Evolutionary conservation across 1,284 basidiomycete species (phyloP), one percentile per base, ranked within the genome.

Genomic region (Malassezia psittaci): DNA sequence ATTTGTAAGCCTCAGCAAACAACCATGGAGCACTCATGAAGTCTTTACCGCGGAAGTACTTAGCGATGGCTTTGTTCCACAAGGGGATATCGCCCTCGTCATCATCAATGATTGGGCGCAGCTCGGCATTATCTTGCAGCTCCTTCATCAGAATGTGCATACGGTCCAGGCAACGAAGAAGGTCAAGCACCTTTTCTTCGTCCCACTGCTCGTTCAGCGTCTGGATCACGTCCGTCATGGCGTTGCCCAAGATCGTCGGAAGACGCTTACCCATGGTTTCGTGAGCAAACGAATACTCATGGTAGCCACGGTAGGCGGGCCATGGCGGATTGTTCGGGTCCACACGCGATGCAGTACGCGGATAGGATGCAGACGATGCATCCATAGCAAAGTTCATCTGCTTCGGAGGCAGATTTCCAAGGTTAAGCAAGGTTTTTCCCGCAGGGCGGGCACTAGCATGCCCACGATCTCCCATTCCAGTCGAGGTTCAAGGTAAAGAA

Each of bases 301-400:
- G 90, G 77, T 94, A 94, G 9, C 90, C 90, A 60, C 90, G 57
- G 70, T 77, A 77, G 1, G 77, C 90, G 32, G 90, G 90, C 90
- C 90, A 96, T 48, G 91, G 91, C 33, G 91, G 91, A 79, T 94
- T 90, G 78, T 96, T 88, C 38, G 89, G 88, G 76, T 90, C 79
- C 57, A 59, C 69, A 16, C 33, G 49, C 43, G 48, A 62, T 15
- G 51, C 42, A 6, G 34, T 44, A 34, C 49, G 57, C 2, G 59
- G 59, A 33, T 42, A 58, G 21, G n/a, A 16, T 15, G 24, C 24
- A 13, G 15, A 35, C n/a, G 11, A 11, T 21, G 58, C 60, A 16
- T 57, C 57, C 19, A 49, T 47, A 9, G 57, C 60, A 43, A 70
- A 72, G 41, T 64, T 64, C 35, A 64, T 58, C 53, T 64, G 67